Evolutionary conservation across 2,329 filamentous ascomycete genomes (phyloP).

Genomic region (Pseudocercospora macadamiae): DNA sequence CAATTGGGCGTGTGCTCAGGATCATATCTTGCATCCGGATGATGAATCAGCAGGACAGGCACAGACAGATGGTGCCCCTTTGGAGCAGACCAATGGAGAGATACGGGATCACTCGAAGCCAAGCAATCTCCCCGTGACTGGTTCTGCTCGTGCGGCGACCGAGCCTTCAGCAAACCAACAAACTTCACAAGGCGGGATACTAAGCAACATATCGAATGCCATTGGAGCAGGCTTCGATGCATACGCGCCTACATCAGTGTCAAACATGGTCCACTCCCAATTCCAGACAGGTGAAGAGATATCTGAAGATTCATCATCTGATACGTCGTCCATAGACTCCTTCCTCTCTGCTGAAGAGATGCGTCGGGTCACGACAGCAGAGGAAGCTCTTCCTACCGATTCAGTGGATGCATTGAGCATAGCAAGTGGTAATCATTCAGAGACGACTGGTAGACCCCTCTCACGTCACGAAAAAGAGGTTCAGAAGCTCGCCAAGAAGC

Average conservation of each 20-base stretch:
- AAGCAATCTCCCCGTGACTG: neutral
- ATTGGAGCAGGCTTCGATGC: constrained; percentile 37
- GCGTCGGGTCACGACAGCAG: constrained; percentile 36
- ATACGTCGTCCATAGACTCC: constrained; percentile 34
- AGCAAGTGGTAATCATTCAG: constrained; percentile 25
- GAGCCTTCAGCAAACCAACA: constrained; percentile 9
- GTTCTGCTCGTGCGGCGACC: constrained; percentile 8
- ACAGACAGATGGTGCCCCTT: constrained; percentile 5
- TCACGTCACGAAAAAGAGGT: constrained; percentile 63
- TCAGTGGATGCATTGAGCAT: constrained; percentile 31
- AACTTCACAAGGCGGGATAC: constrained; percentile 31
- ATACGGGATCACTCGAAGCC: neutral
- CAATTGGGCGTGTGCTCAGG: constrained; percentile 69
- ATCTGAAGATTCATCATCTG: constrained; percentile 29
- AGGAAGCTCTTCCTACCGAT: constrained; percentile 29
- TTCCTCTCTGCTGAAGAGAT: constrained; percentile 51
- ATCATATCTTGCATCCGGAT: constrained; percentile 43
- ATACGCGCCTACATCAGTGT: constrained; percentile 40
- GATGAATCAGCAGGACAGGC: constrained; percentile 32
- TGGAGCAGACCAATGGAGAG: neutral
- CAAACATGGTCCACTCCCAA: constrained; percentile 32
- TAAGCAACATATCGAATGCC: constrained; percentile 35
- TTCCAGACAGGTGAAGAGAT: constrained; percentile 21
- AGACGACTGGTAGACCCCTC: constrained; percentile 22
- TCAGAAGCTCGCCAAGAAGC: constrained; percentile 63